Evolutionary conservation across 306 rosid genomes (phyloP), one percentile per base, ranked within the genome.

Genomic region (Inga laurina): DNA sequence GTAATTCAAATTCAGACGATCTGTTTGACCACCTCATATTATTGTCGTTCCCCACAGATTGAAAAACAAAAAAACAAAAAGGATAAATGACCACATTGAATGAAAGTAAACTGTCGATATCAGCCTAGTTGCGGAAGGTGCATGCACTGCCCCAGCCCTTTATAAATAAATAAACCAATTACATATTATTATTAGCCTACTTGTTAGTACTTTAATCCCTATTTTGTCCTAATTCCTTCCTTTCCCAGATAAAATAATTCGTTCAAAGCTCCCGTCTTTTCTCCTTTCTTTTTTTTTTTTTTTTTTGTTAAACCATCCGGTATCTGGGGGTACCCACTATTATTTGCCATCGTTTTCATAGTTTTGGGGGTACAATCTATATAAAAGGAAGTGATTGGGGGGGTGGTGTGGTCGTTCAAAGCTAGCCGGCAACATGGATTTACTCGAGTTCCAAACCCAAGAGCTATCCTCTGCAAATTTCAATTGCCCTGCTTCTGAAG

Each of bases 361-460:
- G 14, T 66, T 64, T 21, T 79, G 64, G 54, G 44, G 19, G 80
- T 59, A 51, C 5, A 16, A 54, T 61, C 81, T 83, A 11, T 77
- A 88, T 81, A 85, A 66, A 79, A 34, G 27, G 72, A 70, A 21
- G 75, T 18, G 78, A 61, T 39, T 10, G 16, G 75, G 56, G 3
- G 21, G 19, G 0, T 0, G 30, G 43, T 34, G 1, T 2, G 71
- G 44, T 10, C 68, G 39, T 61, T 49, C 68, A 45, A 15, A 27
- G 2, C 37, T 11, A 83, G 45, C 87, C 61, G 34, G 35, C 79
- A 57, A 30, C 4, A 85, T 88, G 89, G 89, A 88, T 75, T 88
- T 81, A 5, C 84, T 86, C 61, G 67, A 70, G 57, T 83, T 86
- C 79, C 73, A 76, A 66, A 74, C 77, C 80, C 80, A 75, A 14